Conservation (phyloP, 2,329 filamentous ascomycete genomes). For the Emmonsiellopsis sp. region DNA sequence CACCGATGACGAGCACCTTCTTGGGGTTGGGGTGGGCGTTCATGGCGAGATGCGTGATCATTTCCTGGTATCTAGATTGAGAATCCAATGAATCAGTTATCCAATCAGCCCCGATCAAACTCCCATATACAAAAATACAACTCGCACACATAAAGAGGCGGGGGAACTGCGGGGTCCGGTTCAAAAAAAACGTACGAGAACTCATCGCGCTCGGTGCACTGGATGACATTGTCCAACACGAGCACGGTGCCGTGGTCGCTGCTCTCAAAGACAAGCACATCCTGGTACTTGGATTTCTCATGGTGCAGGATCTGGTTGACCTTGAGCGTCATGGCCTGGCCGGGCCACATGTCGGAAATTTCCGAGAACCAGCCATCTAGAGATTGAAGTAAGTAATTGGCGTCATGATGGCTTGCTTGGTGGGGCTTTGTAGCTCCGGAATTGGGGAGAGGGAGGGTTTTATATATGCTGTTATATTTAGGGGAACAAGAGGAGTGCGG, state of each 20-base stretch:
- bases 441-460: too few relatives aligned
- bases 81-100: neutral
- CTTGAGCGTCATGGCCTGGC: conserved; percentile 96
- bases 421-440: too few relatives aligned
- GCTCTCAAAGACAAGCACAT: conserved; percentile 97
- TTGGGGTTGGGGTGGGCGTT: conserved; percentile 97
- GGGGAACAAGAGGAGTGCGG: neutral
- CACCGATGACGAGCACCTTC: conserved; percentile 96
- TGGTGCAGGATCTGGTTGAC: conserved; percentile 98
- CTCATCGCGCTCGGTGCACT: conserved; percentile 96
- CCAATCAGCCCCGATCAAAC: neutral
- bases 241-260: conserved; percentile 94
- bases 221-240: conserved; percentile 97
- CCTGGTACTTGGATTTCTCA: conserved; percentile 98
- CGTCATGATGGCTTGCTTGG: neutral
- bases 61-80: conserved; percentile 74
- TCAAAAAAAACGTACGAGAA: conserved; percentile 57
- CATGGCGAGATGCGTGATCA: conserved; percentile 98
- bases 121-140: neutral
- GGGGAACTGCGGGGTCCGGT: too few relatives aligned
- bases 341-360: conserved; percentile 97
- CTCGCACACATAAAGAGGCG: neutral
- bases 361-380: conserved; percentile 99
- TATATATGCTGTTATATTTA: too few relatives aligned
- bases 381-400: conserved; percentile 3